These are phyloP conservation scores for Lentinus brumalis DNA, from an alignment of 768 basidiomycete genomes.

Conservation along the genomic window DNA sequence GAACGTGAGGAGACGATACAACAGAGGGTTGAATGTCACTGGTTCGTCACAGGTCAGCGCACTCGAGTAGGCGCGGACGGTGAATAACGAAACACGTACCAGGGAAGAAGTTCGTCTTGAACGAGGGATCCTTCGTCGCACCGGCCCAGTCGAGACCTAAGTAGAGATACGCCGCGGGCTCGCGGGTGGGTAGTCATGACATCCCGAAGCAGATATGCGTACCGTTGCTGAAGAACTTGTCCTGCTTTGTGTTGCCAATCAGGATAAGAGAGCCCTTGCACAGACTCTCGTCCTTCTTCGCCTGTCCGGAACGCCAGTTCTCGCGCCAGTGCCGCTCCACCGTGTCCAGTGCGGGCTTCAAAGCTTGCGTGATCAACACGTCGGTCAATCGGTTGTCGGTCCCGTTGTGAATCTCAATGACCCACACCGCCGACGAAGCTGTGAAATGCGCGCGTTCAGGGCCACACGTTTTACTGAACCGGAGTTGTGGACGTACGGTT, in stretches of 20 bases:
- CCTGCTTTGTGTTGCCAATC: slow-evolving; percentile 70
- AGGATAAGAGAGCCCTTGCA: slow-evolving; percentile 76
- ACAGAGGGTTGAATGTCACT: slow-evolving; percentile 78
- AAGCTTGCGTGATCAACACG: slow-evolving; percentile 54
- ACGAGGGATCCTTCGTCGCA: slow-evolving; percentile 52
- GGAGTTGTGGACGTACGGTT: slow-evolving; percentile 48
- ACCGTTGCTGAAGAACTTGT: slow-evolving; percentile 92
- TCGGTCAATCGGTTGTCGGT: slow-evolving; percentile 70
- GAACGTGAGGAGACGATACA: slow-evolving; percentile 69
- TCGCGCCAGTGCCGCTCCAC: slow-evolving; percentile 75
- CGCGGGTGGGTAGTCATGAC: background rate
- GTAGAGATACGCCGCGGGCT: background rate
- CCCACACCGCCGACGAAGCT: slow-evolving; percentile 69
- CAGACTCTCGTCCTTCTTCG: slow-evolving; percentile 47
- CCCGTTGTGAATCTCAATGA: slow-evolving; percentile 81
- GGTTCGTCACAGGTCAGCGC: slow-evolving; percentile 3
- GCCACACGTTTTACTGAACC: background rate
- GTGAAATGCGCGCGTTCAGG: background rate
- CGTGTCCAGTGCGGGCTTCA: slow-evolving; percentile 70
- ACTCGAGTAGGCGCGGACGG: background rate
- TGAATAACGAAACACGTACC: slow-evolving; percentile 38
- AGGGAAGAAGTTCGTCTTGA: slow-evolving; percentile 68
- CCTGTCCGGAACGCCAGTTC: slow-evolving; percentile 46
- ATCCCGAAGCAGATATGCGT: slow-evolving; percentile 11
- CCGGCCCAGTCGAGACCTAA: slow-evolving; percentile 67